Base-by-base conservation (phyloP, 2,329 filamentous ascomycete genomes). In the Aspergillus udagawae region DNA sequence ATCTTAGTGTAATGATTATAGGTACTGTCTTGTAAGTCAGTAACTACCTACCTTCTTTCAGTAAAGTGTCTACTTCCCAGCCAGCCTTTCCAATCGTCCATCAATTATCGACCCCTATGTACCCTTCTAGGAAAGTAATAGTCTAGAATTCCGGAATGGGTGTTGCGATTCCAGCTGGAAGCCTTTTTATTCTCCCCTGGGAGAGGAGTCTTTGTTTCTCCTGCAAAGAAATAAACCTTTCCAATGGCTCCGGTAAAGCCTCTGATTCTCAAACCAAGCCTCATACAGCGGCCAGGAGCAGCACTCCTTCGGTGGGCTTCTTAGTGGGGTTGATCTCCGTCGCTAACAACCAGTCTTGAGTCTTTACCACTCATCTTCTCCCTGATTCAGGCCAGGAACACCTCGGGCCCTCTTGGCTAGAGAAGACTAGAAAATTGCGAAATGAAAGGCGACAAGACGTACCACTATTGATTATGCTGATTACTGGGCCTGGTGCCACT, bases 281-380 rank as follows among this genome's bases (percentile, higher is more conserved):
- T 47, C 61, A 54, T 52, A 58, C 56, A 48, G 58, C 55, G 58
- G 56, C 57, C 60, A 61, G 56, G 57, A 64, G 58, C 58, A 58
- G 56, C 57, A 56, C 56, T 59, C 57, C 61, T 58, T 53, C 52
- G 57, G 61, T 64, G 60, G 63, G 53, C 59, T 63, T 48, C 48
- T 53, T 47, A 58, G 63, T 63, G 64, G 64, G 58, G 64, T 57
- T 57, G 64, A 66, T 66, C 64, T 66, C 64, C 63, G 55, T 56
- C 53, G 42, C 55, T 52, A 53, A 59, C 63, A 55, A 56, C 64
- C 61, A 65, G 59, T 65, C 60, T 57, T 62, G 54, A 58, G 59
- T 65, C 60, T 57, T 62, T 54, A 57, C 63, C 62, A 63, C 59
- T 60, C 61, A 61, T 60, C 62, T 51, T 23, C 63, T 60, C 58